Base-by-base conservation (phyloP, 805 yeast genomes). In the Ogataea saltuana region DNA sequence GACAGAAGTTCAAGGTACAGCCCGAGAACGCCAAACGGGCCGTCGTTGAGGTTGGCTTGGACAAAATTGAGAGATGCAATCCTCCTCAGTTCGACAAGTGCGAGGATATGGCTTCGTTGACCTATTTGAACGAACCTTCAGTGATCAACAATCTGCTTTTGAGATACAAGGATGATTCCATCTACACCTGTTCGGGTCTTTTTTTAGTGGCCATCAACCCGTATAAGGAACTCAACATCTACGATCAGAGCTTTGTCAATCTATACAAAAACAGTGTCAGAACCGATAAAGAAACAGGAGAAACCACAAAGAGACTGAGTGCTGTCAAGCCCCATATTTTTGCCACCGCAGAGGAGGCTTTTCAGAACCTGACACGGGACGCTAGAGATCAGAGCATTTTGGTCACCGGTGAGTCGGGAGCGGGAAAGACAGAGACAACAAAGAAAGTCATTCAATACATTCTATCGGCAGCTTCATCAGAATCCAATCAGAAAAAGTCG, bases 391-490 rank as follows among this genome's bases (percentile, higher is more conserved):
- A 93, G 68, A 83, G 95, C 10, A 88, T 93, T 42, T 71, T 93
- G 38, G 97, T 93, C n/a, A 93, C 99, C 0, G 99, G 99, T 51
- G 99, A 93, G 61, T 85, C 95, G 18, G 99, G 99, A 53, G 99
- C 99, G 0, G 99, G 99, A 41, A 93, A 93, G 61, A 93, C 99
- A 0, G 99, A 93, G 67, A 93, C 88, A 54, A 93, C 99, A 4
- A 93, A 93, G 64, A 89, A 86, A 60, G 89, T 93, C 42, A 84
- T 93, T 46, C 97, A 90, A 62, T 93, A 89, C 62, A 72, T 93
- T 44, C 88, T 97, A 1, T 81, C 88, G 6, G 82, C 88, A 20
- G 80, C 95, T 2, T 53, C 65, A 12, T 44, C 55, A 13, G 55
- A 54, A 9, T 35, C 48, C 6, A 53, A 58, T 25, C 51, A 50